These are phyloP conservation scores for Lotmaria passim DNA, from an alignment of 208 protist species.

Conservation along the genomic window DNA sequence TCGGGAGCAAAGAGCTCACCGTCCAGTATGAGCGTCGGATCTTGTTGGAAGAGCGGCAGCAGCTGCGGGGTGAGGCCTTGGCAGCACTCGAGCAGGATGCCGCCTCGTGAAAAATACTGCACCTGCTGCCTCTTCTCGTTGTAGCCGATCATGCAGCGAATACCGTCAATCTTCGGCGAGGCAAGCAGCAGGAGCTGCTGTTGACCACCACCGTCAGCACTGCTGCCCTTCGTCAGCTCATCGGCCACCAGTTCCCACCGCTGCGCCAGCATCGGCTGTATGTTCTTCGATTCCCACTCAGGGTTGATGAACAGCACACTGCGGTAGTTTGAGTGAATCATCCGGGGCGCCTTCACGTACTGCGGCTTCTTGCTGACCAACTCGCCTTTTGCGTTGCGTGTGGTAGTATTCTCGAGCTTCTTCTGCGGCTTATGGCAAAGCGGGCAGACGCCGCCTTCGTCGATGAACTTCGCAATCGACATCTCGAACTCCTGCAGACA, in stretches of 20 bases:
- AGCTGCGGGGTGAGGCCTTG: constrained; percentile 71
- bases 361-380: constrained; percentile 30
- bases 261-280: constrained; percentile 90
- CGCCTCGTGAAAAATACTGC: constrained; percentile 88
- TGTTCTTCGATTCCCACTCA: constrained; percentile 82
- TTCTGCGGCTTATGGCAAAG: constrained; percentile 75
- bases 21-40: constrained; percentile 83
- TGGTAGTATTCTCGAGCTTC: constrained; percentile 30
- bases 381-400: constrained; percentile 31
- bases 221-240: constrained; percentile 40
- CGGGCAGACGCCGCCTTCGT: constrained; percentile 81
- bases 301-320: constrained; percentile 83
- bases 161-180: constrained; percentile 91
- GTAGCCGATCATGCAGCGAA: constrained; percentile 88
- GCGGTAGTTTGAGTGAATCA: constrained; percentile 86
- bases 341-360: constrained; percentile 77
- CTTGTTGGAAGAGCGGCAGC: constrained; percentile 71
- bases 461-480: constrained; percentile 68
- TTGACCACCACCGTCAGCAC: too few species aligned
- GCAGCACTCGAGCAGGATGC: constrained; percentile 87
- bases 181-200: constrained; percentile 61
- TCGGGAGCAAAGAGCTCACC: constrained; percentile 86
- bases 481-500: constrained; percentile 87
- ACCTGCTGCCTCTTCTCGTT: constrained; percentile 59
- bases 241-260: constrained; percentile 76